Evolutionary conservation across 345 rosid genomes (phyloP).

Genomic region (Salix brachista): DNA sequence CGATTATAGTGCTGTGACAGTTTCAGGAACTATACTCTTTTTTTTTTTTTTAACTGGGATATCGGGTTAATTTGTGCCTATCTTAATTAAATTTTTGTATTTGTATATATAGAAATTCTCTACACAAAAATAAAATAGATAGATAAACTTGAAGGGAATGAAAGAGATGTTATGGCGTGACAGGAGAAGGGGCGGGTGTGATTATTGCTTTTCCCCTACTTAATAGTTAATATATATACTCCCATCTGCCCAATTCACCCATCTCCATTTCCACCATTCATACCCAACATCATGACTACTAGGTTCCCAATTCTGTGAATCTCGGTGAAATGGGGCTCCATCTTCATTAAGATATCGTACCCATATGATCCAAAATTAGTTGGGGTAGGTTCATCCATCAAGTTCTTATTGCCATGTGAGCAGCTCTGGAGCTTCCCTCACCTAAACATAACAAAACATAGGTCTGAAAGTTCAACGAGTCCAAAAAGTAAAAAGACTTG

Average conservation of each 20-base stretch:
- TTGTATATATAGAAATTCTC: no score
- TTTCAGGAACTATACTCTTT: no score
- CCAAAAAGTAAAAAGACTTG: not conserved
- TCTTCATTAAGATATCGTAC: not conserved
- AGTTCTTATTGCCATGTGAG: not conserved
- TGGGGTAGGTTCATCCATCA: not conserved
- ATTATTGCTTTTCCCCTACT: constrained; percentile 3
- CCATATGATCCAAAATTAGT: not conserved
- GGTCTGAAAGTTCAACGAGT: not conserved
- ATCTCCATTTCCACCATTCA: not conserved
- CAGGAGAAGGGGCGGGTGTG: constrained; percentile 12
- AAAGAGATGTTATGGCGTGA: not conserved
- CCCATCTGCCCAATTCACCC: not conserved
- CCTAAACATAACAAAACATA: not conserved
- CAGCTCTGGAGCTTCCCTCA: not conserved
- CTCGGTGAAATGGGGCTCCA: not conserved
- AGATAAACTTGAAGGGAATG: no score
- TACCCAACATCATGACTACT: constrained; percentile 16
- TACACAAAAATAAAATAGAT: no score
- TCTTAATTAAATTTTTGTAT: no score
- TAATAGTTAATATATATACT: not conserved
- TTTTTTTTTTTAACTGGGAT: no score
- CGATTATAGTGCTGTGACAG: no score
- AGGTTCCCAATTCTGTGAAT: not conserved
- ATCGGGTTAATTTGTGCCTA: no score